A percentile compares a stretch with the other conserved stretches of the same genome.
phyloP scores from a whole-genome alignment of 106 monocot species.

The Agapanthus africanus region DNA sequence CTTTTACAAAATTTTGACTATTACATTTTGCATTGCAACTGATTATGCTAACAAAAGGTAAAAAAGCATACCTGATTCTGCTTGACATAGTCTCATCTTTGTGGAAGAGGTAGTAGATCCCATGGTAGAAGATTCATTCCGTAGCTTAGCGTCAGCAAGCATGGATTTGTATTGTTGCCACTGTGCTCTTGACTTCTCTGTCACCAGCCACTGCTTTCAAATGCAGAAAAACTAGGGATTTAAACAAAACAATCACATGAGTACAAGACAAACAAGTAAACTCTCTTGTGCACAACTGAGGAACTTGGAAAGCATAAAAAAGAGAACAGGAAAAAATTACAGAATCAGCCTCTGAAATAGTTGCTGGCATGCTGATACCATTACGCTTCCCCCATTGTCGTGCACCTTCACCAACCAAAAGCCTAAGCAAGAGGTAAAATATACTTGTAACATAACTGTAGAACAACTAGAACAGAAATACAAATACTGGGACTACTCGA shows the following conservation, averaged over 20 bases:
- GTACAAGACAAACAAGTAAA: neutral
- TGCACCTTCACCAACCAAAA: conserved; percentile 93
- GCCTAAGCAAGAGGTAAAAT: conserved; percentile 26
- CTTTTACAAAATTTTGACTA: neutral
- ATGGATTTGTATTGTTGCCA: conserved; percentile 81
- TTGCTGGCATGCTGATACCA: conserved; percentile 42
- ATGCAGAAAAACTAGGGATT: neutral
- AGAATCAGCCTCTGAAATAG: conserved; percentile 39
- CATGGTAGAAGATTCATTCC: conserved; percentile 7
- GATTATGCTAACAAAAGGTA: neutral
- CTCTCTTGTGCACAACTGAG: neutral
- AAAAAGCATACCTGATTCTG: conserved; percentile 19
- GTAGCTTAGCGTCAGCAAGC: conserved; percentile 57
- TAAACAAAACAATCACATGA: neutral
- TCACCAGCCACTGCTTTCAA: conserved; percentile 67
- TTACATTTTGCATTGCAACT: neutral
- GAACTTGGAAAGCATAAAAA: neutral
- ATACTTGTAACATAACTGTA: neutral
- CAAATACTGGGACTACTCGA: neutral
- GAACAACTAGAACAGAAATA: neutral
- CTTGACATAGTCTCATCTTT: neutral
- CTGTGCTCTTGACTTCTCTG: conserved; percentile 64
- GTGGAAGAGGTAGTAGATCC: conserved; percentile 2
- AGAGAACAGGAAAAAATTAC: conserved; percentile 23
- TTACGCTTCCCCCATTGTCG: conserved; percentile 77